phyloP scores from a whole-genome alignment of 148 eudicot species.

The Diospyros lotus region DNA sequence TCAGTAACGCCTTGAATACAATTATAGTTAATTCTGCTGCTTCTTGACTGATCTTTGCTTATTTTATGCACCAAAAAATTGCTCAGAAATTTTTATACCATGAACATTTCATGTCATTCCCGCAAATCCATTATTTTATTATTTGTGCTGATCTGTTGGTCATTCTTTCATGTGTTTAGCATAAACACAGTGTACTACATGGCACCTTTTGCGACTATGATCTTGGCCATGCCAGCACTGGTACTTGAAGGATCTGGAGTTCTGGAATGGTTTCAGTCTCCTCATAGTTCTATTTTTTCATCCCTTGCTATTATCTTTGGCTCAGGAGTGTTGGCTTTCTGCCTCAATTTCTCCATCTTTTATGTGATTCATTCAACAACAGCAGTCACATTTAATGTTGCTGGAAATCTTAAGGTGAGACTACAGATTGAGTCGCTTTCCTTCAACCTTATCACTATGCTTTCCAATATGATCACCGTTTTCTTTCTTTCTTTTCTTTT shows the following conservation, averaged over 20 bases:
- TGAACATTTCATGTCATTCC: too few species aligned
- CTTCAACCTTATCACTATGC: not conserved
- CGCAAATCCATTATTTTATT: too few species aligned
- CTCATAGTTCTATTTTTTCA: constrained; percentile 39
- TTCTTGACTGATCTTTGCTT: too few species aligned
- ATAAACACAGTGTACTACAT: constrained; percentile 90
- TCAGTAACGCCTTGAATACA: too few species aligned
- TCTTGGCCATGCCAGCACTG: constrained; percentile 74
- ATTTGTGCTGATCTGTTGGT: not conserved
- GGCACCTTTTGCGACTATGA: constrained; percentile 93
- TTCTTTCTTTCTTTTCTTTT: too few species aligned
- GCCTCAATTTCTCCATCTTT: constrained; percentile 88
- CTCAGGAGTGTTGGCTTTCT: constrained; percentile 84
- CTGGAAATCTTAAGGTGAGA: constrained; percentile 89
- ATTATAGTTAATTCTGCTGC: too few species aligned
- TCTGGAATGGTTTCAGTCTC: constrained; percentile 52
- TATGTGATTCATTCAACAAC: constrained; percentile 93
- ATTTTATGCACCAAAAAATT: too few species aligned
- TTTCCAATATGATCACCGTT: not conserved
- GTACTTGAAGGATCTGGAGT: constrained; percentile 81
- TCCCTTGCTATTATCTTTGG: constrained; percentile 61
- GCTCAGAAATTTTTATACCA: too few species aligned
- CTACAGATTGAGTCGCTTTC: too few species aligned
- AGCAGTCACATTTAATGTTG: constrained; percentile 93
- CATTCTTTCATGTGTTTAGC: constrained; percentile 19